Evolutionary conservation across 108 stramenopile species (phyloP).

Genomic region (Cyclostephanos tholiformis): DNA sequence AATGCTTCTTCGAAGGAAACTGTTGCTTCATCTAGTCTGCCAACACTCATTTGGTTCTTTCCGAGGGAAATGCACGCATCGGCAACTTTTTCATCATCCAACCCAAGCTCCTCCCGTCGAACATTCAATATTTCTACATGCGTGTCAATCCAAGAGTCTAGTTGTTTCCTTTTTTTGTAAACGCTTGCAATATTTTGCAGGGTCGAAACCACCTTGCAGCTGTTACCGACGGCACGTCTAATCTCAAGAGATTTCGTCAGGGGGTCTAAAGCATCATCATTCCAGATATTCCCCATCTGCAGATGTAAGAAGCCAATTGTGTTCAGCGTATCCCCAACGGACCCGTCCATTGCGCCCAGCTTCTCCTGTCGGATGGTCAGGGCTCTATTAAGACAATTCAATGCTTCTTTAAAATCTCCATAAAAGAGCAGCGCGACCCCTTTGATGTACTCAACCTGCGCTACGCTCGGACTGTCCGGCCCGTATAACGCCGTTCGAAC

Average conservation of each 20-base stretch:
- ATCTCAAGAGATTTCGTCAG: conserved; percentile 74
- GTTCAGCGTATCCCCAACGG: conserved; percentile 78
- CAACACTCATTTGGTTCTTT: conserved; percentile 34
- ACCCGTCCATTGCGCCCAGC: conserved; percentile 60
- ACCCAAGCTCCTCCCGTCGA: conserved; percentile 38
- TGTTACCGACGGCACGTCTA: conserved; percentile 61
- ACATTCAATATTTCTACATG: conserved; percentile 34
- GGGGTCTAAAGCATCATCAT: conserved; percentile 58
- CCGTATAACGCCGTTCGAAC: conserved; percentile 59
- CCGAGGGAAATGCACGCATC: conserved; percentile 46
- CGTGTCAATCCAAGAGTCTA: conserved; percentile 32
- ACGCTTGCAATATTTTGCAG: conserved; percentile 82
- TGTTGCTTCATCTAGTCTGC: conserved; percentile 33
- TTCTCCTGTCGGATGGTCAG: conserved; percentile 62
- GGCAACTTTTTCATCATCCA: conserved; percentile 41
- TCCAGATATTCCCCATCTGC: conserved; percentile 53
- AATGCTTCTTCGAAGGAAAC: conserved; percentile 50
- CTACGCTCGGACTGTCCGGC: conserved; percentile 60
- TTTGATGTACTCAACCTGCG: conserved; percentile 73
- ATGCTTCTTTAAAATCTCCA: conserved; percentile 57
- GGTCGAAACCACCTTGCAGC: conserved; percentile 73
- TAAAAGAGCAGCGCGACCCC: conserved; percentile 70
- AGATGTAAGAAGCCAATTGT: conserved; percentile 78
- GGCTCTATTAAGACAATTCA: conserved; percentile 67
- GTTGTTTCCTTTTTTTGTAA: conserved; percentile 62